Conservation (phyloP, 2,329 filamentous ascomycete species). For the Trichophyton equinum region DNA sequence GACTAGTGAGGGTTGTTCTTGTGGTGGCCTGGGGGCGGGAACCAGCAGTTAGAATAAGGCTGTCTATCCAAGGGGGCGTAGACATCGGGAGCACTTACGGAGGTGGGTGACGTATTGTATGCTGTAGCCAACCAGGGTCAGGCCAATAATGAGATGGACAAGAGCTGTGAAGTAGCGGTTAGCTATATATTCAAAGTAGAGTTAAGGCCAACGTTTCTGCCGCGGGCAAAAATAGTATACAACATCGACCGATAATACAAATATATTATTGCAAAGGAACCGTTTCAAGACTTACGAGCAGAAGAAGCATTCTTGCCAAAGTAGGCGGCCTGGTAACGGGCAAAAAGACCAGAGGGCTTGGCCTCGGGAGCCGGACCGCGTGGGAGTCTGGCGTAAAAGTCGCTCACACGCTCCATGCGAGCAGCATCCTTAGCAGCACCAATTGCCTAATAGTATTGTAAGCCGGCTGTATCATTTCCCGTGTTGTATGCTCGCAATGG, state of each 20-base stretch:
- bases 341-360: constrained; percentile 69
- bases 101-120: constrained; percentile 99
- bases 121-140: constrained; percentile 77
- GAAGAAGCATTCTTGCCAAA: constrained; percentile 87
- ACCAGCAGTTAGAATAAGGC: constrained; percentile 7
- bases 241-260: too few species aligned
- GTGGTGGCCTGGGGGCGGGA: constrained; percentile 67
- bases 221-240: too few species aligned
- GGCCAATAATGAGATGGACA: constrained; percentile 66
- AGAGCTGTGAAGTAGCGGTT: constrained; percentile 49
- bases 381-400: constrained; percentile 97
- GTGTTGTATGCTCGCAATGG: background rate
- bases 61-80: background rate
- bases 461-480: background rate
- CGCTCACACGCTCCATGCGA: constrained; percentile 95
- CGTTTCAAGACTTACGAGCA: constrained; percentile 58
- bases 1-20: constrained; percentile 98
- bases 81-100: constrained; percentile 50
- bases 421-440: constrained; percentile 89
- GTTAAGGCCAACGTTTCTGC: too few species aligned
- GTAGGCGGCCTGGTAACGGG: constrained; percentile 74
- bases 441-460: constrained; percentile 53
- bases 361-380: constrained; percentile 76
- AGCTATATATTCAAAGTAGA: background rate
- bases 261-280: too few species aligned